These are phyloP conservation scores for Rhododendron henanense DNA, from an alignment of 148 eudicot genomes.

Conservation along the genomic window DNA sequence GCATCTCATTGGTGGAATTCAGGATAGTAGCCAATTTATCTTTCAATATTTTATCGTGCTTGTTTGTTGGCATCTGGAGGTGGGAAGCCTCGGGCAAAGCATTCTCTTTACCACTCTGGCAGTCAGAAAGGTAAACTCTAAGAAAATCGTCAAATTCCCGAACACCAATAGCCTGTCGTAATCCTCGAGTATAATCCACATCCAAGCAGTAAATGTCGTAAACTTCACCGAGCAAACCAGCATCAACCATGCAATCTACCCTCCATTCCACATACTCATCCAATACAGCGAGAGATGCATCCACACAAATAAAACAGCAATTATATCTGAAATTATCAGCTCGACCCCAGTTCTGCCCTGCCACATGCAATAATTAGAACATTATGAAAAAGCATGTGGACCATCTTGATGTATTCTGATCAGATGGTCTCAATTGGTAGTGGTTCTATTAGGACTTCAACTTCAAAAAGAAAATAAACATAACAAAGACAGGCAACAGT, in stretches of 20 bases:
- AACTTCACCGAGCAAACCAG: constrained; percentile 84
- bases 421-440: background rate
- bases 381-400: constrained; percentile 7
- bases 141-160: constrained; percentile 82
- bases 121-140: constrained; percentile 27
- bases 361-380: constrained; percentile 37
- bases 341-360: constrained; percentile 98
- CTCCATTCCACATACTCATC: constrained; percentile 74
- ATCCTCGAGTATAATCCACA: constrained; percentile 89
- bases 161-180: constrained; percentile 95
- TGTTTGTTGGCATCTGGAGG: constrained; percentile 15
- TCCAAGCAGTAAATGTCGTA: constrained; percentile 57
- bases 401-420: background rate
- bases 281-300: constrained; percentile 71
- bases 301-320: constrained; percentile 83
- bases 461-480: background rate
- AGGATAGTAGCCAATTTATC: constrained; percentile 32
- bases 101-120: constrained; percentile 13
- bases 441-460: background rate
- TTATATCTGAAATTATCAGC: constrained; percentile 67
- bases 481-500: background rate
- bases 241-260: constrained; percentile 75
- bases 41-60: constrained; percentile 17
- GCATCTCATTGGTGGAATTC: constrained; percentile 29
- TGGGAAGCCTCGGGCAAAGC: constrained; percentile 9